phyloP scores from a whole-genome alignment of 1,139 yeast species.

The Lodderomyces metapsilosis region DNA sequence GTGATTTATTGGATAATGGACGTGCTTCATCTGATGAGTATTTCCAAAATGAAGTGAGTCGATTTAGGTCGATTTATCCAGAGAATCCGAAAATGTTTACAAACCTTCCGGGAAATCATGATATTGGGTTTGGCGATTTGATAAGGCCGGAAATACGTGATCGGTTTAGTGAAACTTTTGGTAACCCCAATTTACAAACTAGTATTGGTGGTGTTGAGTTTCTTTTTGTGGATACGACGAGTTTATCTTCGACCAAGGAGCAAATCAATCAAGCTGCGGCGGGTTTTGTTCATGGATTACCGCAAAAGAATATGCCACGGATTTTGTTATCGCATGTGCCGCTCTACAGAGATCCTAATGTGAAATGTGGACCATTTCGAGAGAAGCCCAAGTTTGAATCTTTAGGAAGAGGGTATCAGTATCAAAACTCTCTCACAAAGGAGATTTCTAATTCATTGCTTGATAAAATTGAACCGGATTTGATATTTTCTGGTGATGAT shows the following conservation, averaged over 20 bases:
- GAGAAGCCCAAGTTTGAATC: conserved; percentile 27
- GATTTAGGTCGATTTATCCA: conserved; percentile 42
- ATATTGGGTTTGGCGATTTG: conserved; percentile 53
- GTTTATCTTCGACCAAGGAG: conserved; percentile 35
- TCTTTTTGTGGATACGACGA: conserved; percentile 44
- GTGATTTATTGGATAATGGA: conserved; percentile 57
- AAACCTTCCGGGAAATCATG: conserved; percentile 57
- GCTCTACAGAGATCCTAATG: conserved; percentile 35
- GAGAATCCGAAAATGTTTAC: conserved; percentile 5
- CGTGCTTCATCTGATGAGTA: conserved; percentile 41
- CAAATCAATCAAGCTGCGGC: conserved; percentile 28
- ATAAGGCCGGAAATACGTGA: conserved; percentile 37
- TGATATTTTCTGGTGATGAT: conserved; percentile 90
- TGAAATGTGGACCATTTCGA: conserved; percentile 45
- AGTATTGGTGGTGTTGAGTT: conserved; percentile 43
- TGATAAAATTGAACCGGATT: conserved; percentile 55
- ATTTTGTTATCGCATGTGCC: conserved; percentile 52
- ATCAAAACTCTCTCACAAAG: conserved; percentile 52
- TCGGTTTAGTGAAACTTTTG: conserved; percentile 42
- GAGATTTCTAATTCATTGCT: conserved; percentile 60
- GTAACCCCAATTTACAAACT: conserved; percentile 33
- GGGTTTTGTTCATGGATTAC: conserved; percentile 23
- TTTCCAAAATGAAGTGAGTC: conserved; percentile 31
- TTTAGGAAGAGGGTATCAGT: conserved; percentile 48
- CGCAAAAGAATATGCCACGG: conserved; percentile 25